These are phyloP conservation scores for Dianthus caryophyllus DNA, from an alignment of 148 eudicot species.

Conservation along the genomic window DNA sequence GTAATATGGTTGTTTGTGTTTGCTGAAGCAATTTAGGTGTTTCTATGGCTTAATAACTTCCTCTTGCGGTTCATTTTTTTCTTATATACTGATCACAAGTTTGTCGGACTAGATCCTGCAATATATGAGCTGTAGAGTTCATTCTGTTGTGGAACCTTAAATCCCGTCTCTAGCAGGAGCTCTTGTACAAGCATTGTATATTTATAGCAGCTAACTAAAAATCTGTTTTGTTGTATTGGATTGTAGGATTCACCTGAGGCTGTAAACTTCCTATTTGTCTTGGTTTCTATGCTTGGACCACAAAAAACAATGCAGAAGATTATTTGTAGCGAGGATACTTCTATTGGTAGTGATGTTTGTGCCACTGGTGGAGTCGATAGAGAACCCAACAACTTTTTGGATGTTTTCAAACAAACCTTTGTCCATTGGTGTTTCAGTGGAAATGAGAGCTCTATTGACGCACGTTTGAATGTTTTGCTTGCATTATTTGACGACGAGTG, in stretches of 20 bases:
- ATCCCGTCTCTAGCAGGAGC: neutral
- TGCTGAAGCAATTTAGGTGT: neutral
- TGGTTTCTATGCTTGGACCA: slow-evolving; percentile 69
- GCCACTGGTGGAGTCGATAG: slow-evolving; percentile 20
- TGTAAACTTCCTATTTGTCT: slow-evolving; percentile 44
- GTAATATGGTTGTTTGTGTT: no score
- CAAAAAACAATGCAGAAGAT: slow-evolving; percentile 42
- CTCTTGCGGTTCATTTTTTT: neutral
- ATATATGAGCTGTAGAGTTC: neutral
- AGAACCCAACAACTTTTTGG: slow-evolving; percentile 49
- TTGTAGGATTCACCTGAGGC: slow-evolving; percentile 68
- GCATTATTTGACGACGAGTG: slow-evolving; percentile 62
- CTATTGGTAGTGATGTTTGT: slow-evolving; percentile 22
- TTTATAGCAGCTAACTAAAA: slow-evolving; percentile 11
- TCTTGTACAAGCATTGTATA: neutral
- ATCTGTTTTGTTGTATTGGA: slow-evolving; percentile 17
- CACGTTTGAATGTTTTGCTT: slow-evolving; percentile 74
- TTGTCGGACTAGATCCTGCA: neutral
- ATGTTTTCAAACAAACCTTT: slow-evolving; percentile 54
- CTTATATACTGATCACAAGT: neutral
- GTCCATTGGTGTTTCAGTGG: slow-evolving; percentile 71
- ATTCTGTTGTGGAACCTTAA: neutral
- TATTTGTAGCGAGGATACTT: slow-evolving; percentile 20
- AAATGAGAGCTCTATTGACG: slow-evolving; percentile 39
- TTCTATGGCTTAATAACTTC: neutral